Conservation (phyloP, 768 basidiomycete species). For the Agaricus blazei region DNA sequence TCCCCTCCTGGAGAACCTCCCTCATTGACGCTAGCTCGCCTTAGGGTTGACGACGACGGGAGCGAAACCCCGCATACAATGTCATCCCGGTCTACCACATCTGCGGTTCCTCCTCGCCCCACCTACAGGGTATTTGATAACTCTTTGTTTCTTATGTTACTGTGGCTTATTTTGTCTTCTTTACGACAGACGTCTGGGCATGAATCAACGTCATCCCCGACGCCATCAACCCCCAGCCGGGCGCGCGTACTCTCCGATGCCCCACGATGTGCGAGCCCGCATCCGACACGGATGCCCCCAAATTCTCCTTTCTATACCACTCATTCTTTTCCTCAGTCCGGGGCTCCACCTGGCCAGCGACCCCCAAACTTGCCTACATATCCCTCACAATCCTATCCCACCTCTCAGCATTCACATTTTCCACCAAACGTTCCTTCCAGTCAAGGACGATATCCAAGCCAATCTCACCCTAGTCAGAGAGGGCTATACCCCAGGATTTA, state of each 20-base stretch:
- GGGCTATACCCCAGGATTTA: not conserved
- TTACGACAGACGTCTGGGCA: not conserved
- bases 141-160: not conserved
- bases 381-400: conserved; percentile 2
- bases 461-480: not conserved
- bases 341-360: not conserved
- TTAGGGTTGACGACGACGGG: conserved; percentile 35
- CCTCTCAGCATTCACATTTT: not conserved
- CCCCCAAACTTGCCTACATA: not conserved
- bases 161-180: not conserved
- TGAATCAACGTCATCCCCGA: not conserved
- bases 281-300: not conserved
- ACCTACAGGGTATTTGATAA: not conserved
- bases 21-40: conserved; percentile 37
- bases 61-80: conserved; percentile 10
- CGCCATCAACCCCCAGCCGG: not conserved
- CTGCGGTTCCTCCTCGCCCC: not conserved
- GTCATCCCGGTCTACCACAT: not conserved
- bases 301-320: not conserved
- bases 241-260: not conserved
- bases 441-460: not conserved
- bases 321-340: not conserved
- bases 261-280: not conserved
- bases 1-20: conserved; percentile 30
- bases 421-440: not conserved